phyloP scores from a whole-genome alignment of 306 rosid species.

The Cicer yamashitae region DNA sequence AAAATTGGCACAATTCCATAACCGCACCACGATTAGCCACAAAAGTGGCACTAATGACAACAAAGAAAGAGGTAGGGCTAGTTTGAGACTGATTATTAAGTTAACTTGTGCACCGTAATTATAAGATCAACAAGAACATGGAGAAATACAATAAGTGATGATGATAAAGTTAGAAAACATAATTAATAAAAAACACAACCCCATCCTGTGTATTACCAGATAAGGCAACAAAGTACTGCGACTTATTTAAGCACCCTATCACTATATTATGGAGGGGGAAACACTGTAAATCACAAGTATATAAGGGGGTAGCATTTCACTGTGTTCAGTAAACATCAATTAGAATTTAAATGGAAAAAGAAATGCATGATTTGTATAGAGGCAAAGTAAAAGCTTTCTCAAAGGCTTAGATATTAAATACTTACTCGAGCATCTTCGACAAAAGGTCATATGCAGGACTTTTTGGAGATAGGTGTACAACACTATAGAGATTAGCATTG shows the following conservation, averaged over 20 bases:
- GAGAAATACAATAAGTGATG: not conserved
- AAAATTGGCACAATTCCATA: not conserved
- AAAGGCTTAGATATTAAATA: constrained; percentile 48
- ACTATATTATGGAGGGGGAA: constrained; percentile 4
- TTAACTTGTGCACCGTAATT: constrained; percentile 2
- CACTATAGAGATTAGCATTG: constrained; percentile 65
- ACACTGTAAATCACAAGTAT: constrained; percentile 20
- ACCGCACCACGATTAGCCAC: not conserved
- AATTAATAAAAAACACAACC: constrained; percentile 26
- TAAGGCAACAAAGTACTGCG: constrained; percentile 31
- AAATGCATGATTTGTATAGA: constrained; percentile 19
- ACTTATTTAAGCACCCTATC: constrained; percentile 25
- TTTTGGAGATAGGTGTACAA: constrained; percentile 83
- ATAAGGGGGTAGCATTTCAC: constrained; percentile 11
- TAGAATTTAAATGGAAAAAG: constrained; percentile 19
- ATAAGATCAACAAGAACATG: constrained; percentile 8
- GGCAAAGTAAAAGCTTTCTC: constrained; percentile 3
- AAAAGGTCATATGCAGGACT: constrained; percentile 89
- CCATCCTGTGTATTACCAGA: constrained; percentile 31
- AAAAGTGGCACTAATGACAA: not conserved
- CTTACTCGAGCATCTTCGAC: constrained; percentile 98
- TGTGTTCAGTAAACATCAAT: constrained; percentile 21
- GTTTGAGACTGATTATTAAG: constrained; percentile 5
- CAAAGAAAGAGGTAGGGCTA: constrained; percentile 15
- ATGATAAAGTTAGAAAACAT: constrained; percentile 12